Percentiles rank a stretch among this genome's conserved stretches.
Conservation (phyloP, 352 stramenopile species). For the Globisporangium abappressorium region DNA sequence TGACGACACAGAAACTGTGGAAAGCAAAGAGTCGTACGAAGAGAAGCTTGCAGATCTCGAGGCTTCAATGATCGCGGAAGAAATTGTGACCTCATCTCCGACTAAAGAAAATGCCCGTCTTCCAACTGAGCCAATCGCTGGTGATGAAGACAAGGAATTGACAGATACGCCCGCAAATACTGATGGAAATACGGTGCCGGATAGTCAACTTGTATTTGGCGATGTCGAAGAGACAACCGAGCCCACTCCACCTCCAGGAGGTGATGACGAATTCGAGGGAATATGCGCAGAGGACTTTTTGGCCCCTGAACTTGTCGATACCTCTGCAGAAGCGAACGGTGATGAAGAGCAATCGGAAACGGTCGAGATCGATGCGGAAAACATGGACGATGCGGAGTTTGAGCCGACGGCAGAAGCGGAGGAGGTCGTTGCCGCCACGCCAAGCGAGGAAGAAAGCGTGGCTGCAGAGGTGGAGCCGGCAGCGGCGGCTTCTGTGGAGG, state of each 20-base stretch:
- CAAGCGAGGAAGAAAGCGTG: background rate
- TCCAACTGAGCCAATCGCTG: background rate
- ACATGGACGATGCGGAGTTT: background rate
- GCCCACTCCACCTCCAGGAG: background rate
- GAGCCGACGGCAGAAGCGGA: background rate
- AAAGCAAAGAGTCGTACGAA: background rate
- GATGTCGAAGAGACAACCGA: constrained; percentile 9
- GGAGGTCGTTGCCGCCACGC: background rate
- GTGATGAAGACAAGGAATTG: background rate
- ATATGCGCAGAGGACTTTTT: background rate
- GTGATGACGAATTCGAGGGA: background rate
- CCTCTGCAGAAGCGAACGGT: too few species aligned
- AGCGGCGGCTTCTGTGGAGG: background rate
- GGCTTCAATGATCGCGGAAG: constrained; percentile 12
- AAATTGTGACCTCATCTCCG: constrained; percentile 12
- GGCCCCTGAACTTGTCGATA: background rate
- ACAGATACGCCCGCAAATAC: background rate
- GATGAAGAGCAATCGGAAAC: background rate
- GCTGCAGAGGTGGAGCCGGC: background rate
- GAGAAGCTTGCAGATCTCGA: constrained; percentile 5
- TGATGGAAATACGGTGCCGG: background rate
- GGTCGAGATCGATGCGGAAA: background rate
- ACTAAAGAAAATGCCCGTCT: constrained; percentile 1
- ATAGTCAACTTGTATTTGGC: background rate
- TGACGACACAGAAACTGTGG: background rate